A percentile compares a stretch with the other conserved stretches of the same genome.
These are phyloP conservation scores for Fomitopsis serialis DNA, from an alignment of 768 basidiomycete genomes.

Conservation along the genomic window DNA sequence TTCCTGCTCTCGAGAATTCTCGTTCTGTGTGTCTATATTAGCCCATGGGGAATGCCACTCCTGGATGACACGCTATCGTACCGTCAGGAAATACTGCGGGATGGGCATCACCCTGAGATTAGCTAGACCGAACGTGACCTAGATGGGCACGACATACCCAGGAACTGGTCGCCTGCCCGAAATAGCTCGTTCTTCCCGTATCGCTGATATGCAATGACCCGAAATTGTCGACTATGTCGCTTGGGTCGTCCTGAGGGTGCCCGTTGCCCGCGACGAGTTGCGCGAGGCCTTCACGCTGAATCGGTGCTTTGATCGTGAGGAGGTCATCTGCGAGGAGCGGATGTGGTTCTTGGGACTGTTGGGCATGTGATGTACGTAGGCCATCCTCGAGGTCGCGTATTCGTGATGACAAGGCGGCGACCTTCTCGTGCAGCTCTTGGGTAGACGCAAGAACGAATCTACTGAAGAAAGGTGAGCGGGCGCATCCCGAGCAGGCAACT, in stretches of 20 bases:
- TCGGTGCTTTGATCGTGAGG: conserved; percentile 67
- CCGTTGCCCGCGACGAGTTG: conserved; percentile 31
- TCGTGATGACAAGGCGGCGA: conserved; percentile 64
- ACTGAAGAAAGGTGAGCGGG: conserved; percentile 5
- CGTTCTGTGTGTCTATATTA: conserved; percentile 42
- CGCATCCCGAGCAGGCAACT: not conserved
- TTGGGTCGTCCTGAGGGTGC: conserved; percentile 55
- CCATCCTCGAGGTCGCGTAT: conserved; percentile 76
- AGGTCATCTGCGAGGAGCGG: conserved; percentile 69
- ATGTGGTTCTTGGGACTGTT: conserved; percentile 54
- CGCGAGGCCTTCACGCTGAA: conserved; percentile 51
- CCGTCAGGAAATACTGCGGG: conserved; percentile 69
- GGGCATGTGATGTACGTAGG: conserved; percentile 53
- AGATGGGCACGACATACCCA: conserved; percentile 43
- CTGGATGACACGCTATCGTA: conserved; percentile 22
- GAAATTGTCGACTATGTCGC: conserved; percentile 74
- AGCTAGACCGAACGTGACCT: not conserved
- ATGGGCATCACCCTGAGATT: conserved; percentile 13
- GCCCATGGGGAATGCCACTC: conserved; percentile 6
- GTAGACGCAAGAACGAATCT: conserved; percentile 80
- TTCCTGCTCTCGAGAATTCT: conserved; percentile 51
- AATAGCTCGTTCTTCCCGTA: conserved; percentile 71
- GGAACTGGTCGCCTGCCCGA: conserved; percentile 70
- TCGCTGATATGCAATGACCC: conserved; percentile 72
- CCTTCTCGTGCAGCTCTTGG: conserved; percentile 80